phyloP scores from a whole-genome alignment of 768 basidiomycete genomes.

The Xerocomus potaroensis region DNA sequence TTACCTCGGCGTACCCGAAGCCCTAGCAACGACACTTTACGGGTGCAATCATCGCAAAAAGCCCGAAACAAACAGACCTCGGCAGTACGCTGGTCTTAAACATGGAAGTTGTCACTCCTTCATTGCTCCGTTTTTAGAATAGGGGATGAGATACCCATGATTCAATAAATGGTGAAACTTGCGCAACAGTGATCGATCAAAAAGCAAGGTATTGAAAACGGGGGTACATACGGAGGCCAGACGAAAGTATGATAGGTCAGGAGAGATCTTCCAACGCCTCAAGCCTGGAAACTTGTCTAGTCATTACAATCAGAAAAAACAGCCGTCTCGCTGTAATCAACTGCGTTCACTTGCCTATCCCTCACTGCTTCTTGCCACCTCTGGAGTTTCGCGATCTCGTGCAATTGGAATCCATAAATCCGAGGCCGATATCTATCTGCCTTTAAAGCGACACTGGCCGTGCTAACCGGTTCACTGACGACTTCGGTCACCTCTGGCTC shows the following conservation, averaged over 20 bases:
- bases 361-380: constrained; percentile 94
- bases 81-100: no score
- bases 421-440: constrained; percentile 89
- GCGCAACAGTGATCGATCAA: not conserved
- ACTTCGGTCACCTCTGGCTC: constrained; percentile 47
- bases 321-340: not conserved
- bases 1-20: no score
- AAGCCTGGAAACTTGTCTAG: constrained; percentile 46
- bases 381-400: constrained; percentile 90
- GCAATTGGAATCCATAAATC: constrained; percentile 95
- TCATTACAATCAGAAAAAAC: constrained; percentile 5
- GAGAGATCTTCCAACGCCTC: constrained; percentile 43
- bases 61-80: no score
- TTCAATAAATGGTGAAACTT: not conserved
- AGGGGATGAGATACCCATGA: not conserved
- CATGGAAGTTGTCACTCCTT: no score
- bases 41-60: no score
- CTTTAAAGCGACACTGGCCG: constrained; percentile 79
- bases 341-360: constrained; percentile 55
- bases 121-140: no score
- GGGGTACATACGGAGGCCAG: constrained; percentile 2
- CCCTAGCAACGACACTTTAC: no score
- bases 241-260: constrained; percentile 8
- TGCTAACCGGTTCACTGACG: constrained; percentile 67
- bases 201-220: not conserved